Evolutionary conservation across 2,329 filamentous ascomycete genomes (phyloP), one percentile per base, ranked within the genome.

Genomic region (Chaetomiaceae sp.): DNA sequence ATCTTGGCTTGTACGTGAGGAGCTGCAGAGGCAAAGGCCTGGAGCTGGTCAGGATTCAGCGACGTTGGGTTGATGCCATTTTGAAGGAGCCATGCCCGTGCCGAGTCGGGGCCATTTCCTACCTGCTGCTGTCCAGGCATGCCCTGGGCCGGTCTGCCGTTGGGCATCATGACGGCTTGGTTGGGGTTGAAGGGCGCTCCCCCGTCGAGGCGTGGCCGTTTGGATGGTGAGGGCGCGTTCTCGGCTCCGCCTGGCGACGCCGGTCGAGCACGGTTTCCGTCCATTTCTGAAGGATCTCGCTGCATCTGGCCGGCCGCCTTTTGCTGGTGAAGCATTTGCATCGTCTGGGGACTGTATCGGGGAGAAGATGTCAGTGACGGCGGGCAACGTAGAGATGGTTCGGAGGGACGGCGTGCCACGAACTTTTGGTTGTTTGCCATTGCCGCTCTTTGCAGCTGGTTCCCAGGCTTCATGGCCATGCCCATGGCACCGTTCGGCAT

Each of bases 171-270:
- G 56, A 71, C 75, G 51, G 72, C 72, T 61, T 85, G 86, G 64
- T 83, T 84, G 56, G 84, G 83, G 65, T 88, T 88, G 70, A 89
- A 89, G 9, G 78, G 77, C 30, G 77, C 77, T 62, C 82, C 81
- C 63, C 85, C 83, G 58, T 91, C 88, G 54, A 96, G 79, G 51
- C 91, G 87, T 51, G 85, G 88, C 63, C 91, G 82, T 74, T 97
- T 97, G 56, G 87, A 92, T 2, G 92, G 92, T 27, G 92, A 97
- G 4, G 90, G 89, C 21, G 89, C 90, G 63, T 93, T 93, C 47
- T 96, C 91, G 48, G 83, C 85, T 33, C 86, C 85, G 44, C 84
- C 83, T 7, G 92, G 92, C 30, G 92, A 96, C 51, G 85, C 83
- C 23, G 89, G 85, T 53, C 90, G 82, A 57, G 85, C 83, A 54